Conservation (phyloP, 2,329 filamentous ascomycete genomes). For the Saccharata proteae region DNA sequence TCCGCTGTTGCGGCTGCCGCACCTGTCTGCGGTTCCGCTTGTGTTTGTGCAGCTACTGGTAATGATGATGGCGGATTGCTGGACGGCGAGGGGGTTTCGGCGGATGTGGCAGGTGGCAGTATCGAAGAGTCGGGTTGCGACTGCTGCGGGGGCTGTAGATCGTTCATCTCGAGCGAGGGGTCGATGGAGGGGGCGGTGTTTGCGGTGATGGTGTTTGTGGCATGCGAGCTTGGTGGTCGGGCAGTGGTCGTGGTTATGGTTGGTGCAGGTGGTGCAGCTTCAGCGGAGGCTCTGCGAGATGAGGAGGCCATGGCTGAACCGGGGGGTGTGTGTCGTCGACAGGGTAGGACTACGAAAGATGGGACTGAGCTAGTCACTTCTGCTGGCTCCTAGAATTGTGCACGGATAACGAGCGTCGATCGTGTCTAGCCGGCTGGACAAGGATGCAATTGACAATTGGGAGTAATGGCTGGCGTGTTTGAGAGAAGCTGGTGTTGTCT, state of each 20-base stretch:
- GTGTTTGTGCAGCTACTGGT: conserved; percentile 1
- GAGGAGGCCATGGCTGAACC: conserved; percentile 8
- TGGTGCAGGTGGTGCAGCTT: conserved; percentile 2
- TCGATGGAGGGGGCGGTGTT: background rate
- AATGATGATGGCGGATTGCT: too few species aligned
- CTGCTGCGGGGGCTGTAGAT: conserved; percentile 5
- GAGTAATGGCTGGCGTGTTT: too few species aligned
- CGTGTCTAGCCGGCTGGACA: too few species aligned
- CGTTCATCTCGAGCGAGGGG: conserved; percentile 7
- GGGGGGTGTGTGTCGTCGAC: conserved; percentile 4
- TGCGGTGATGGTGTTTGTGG: background rate
- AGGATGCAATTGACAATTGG: too few species aligned
- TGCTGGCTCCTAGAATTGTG: too few species aligned
- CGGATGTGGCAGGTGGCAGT: conserved; percentile 4
- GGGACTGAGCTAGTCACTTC: too few species aligned
- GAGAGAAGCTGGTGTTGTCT: too few species aligned
- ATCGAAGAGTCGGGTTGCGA: conserved; percentile 6
- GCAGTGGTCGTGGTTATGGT: conserved; percentile 6
- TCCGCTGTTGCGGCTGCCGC: background rate
- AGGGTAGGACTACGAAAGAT: too few species aligned
- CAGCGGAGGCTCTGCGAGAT: conserved; percentile 6
- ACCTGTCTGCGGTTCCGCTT: conserved; percentile 3
- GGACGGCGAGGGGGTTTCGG: too few species aligned
- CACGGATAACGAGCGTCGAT: too few species aligned
- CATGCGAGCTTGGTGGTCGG: conserved; percentile 4